phyloP scores from a whole-genome alignment of 306 rosid species.

The Herpetospermum pedunculosum region DNA sequence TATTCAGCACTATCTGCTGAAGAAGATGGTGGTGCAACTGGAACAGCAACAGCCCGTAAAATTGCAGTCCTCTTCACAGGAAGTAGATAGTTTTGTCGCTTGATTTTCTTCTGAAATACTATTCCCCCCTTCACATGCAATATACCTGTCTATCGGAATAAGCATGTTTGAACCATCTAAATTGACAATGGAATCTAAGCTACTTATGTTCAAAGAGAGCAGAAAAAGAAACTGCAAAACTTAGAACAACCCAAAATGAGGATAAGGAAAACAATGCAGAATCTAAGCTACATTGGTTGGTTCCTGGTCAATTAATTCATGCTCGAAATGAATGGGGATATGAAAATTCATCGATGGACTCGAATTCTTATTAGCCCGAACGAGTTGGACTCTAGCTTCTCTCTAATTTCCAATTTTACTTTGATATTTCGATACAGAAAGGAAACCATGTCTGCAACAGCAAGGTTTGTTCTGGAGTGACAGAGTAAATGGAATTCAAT shows the following conservation, averaged over 20 bases:
- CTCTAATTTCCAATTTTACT: not conserved
- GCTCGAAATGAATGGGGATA: not conserved
- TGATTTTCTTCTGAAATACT: slow-evolving; percentile 29
- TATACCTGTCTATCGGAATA: slow-evolving; percentile 32
- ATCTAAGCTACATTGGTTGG: not conserved
- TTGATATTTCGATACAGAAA: not conserved
- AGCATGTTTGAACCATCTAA: slow-evolving; percentile 7
- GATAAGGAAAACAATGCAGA: not conserved
- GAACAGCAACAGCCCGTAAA: slow-evolving; percentile 62
- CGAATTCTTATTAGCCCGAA: not conserved
- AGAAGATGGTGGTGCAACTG: slow-evolving; percentile 35
- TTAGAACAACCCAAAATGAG: not conserved
- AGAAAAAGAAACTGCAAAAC: not conserved
- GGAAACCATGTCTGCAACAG: not conserved
- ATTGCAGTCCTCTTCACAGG: slow-evolving; percentile 27
- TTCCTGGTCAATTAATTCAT: not conserved
- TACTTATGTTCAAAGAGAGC: not conserved
- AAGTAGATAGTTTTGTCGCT: slow-evolving; percentile 13
- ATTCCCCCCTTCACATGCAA: slow-evolving; percentile 25
- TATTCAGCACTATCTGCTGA: slow-evolving; percentile 41
- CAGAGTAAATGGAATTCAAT: not conserved
- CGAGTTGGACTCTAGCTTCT: not conserved
- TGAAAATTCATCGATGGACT: not conserved
- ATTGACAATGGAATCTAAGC: not conserved
- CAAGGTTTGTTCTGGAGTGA: not conserved